Evolutionary conservation across 306 rosid species (phyloP), one percentile per base, ranked within the genome.

Genomic region (Cucurbita pepo): DNA sequence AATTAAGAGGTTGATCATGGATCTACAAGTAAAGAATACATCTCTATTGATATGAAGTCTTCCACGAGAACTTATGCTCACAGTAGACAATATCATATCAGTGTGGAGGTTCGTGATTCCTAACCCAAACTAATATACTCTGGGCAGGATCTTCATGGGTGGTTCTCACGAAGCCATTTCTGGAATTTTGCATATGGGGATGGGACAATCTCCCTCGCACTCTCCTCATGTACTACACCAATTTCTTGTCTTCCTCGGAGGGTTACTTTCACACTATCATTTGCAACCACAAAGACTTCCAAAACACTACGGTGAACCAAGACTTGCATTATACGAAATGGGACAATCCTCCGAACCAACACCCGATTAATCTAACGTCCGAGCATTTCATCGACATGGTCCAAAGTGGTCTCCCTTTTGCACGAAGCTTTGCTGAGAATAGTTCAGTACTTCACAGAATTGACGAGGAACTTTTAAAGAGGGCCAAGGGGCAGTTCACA

Each of bases 121-220:
- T 30, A 30, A 30, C 34, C 2, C 34, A 30, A 30, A 30, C 3
- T 44, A 25, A 19, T 58, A 47, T 50, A 54, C 48, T 52, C 16
- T 36, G 36, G 78, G 12, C 95, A 90, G 97, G 98, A 13, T 93
- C 98, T 58, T 58, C 82, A 44, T 85, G 88, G 89, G 80, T 90
- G 83, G 86, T 89, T 71, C 85, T 93, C 54, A 81, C 94, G 56
- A 89, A 82, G 82, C 54, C 96, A 0, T 90, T 90, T 76, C 84
- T 90, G 0, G 92, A 88, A 61, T 90, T 88, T 74, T 90, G 96
- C 21, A 76, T 93, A 59, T 85, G 85, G 87, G 96, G 98, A 74
- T 88, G 97, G 96, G 98, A 90, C 69, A 90, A 93, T 83, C 97
- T 93, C 65, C 97, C 96, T 7, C 95, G 92, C 37, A 89, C 94